Percentiles rank a stretch among this genome's conserved stretches.
These are phyloP conservation scores for Cenchrus purpureus DNA, from an alignment of 176 grass and related monocot genomes.

Conservation along the genomic window DNA sequence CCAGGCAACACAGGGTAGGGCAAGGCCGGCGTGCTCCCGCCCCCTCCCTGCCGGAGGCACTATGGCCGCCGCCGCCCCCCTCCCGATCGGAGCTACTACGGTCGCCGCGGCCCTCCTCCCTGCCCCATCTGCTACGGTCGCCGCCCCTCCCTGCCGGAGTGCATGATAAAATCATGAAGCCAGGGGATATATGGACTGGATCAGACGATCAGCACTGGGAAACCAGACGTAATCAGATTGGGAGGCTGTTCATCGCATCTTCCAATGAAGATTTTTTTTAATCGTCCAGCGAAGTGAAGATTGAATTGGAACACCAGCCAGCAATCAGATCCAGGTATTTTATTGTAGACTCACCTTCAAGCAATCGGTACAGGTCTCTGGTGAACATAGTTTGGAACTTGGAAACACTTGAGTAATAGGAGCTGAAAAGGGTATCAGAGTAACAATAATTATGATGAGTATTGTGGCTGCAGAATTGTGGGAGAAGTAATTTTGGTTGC, in stretches of 20 bases:
- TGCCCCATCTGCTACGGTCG: too few species aligned
- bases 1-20: too few species aligned
- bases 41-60: too few species aligned
- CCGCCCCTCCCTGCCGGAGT: too few species aligned
- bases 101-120: too few species aligned
- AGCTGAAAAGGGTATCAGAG: not conserved
- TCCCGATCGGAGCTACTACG: too few species aligned
- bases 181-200: not conserved
- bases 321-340: not conserved
- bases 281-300: conserved; percentile 17
- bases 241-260: not conserved
- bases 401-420: not conserved
- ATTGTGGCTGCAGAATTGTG: too few species aligned
- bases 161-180: conserved; percentile 23
- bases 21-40: too few species aligned
- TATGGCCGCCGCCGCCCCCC: too few species aligned
- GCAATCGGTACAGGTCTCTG: not conserved
- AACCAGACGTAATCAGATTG: not conserved
- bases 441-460: not conserved
- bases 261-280: conserved; percentile 3
- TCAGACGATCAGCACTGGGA: not conserved
- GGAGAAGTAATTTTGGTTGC: too few species aligned
- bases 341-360: not conserved
- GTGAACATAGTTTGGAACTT: not conserved
- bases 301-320: conserved; percentile 20